Base-by-base conservation (phyloP, 139 green algal genomes). In the Bryopsis sp. region DNA sequence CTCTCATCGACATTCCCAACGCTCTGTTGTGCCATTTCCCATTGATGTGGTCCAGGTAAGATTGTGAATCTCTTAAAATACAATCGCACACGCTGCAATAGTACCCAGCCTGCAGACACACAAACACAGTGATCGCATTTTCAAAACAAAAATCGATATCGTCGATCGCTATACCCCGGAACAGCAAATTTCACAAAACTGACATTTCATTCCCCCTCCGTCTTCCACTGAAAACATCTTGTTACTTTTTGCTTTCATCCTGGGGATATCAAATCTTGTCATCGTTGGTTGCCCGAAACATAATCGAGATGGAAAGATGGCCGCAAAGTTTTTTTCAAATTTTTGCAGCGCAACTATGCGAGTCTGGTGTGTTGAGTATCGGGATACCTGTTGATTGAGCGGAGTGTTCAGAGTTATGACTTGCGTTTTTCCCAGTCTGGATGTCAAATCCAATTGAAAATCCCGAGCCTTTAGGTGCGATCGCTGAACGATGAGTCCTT, bases 41-140 rank as follows among this genome's bases (percentile, higher is more conserved):
- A 70, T 99, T 99, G 76, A 99, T 96, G 81, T 99, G 94, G 77
- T 99, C 94, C 48, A 99, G 74, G 73, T 97, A 99, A 2, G 82
- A 88, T 64, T 85, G 71, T 0, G 86, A 96, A 78, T 99, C 94
- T 3, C 87, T 81, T 63, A 99, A 73, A 24, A 95, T 80, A 76
- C 92, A 98, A 65, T 98, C 89, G 76, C 92, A 98, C 36, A 98
- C 90, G 48, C 78, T 85, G 82, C 92, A 98, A 77, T 93, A 97
- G 81, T 95, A 98, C 31, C 93, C 93, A 1, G 83, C 89, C 76
- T 61, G 33, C 31, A 61, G 15, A 61, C 50, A 11, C 15, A n/a
- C n/a, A n/a, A n/a, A n/a, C n/a, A n/a, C n/a, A n/a, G n/a, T n/a
- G 76, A 60, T 22, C 50, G 68, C 46, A 68, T 67, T 2, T 68